A percentile compares a stretch with the other conserved stretches of the same genome.
phyloP scores from a whole-genome alignment of 495 filamentous ascomycete genomes.

The Hyaloscypha hepaticicola region DNA sequence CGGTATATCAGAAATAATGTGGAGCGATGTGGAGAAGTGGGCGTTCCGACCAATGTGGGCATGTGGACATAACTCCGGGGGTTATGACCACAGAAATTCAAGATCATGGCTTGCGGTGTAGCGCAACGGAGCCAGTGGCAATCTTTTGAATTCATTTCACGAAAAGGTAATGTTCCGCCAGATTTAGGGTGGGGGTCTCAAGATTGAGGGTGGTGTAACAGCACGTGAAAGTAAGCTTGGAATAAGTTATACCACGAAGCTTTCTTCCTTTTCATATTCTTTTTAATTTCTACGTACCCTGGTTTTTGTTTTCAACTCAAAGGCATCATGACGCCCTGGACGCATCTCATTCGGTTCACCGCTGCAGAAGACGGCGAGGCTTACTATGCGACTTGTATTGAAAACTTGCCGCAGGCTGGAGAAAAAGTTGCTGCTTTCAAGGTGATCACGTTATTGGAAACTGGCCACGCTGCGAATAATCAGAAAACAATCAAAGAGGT shows the following conservation, averaged over 20 bases:
- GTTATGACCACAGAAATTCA: too few relatives aligned
- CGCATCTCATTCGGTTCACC: background rate
- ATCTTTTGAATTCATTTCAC: too few relatives aligned
- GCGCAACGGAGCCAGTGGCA: too few relatives aligned
- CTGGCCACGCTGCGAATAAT: background rate
- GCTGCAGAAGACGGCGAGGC: background rate
- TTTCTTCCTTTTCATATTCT: background rate
- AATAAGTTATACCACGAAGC: too few relatives aligned
- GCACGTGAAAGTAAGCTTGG: too few relatives aligned
- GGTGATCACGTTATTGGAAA: background rate
- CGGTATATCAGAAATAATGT: background rate
- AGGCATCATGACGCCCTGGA: background rate
- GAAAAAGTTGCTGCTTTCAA: background rate
- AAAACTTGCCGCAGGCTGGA: background rate
- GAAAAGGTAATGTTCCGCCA: too few relatives aligned
- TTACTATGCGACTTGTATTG: background rate
- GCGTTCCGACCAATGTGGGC: background rate
- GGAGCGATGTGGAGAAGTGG: background rate
- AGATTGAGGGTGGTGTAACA: too few relatives aligned
- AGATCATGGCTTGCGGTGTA: too few relatives aligned
- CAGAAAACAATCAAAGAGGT: background rate
- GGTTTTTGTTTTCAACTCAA: background rate
- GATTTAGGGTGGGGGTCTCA: too few relatives aligned
- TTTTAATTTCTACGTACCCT: background rate
- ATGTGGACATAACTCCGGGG: background rate